Evolutionary conservation across 2,329 filamentous ascomycete genomes (phyloP).

Genomic region (Sporothrix dimorphospora): DNA sequence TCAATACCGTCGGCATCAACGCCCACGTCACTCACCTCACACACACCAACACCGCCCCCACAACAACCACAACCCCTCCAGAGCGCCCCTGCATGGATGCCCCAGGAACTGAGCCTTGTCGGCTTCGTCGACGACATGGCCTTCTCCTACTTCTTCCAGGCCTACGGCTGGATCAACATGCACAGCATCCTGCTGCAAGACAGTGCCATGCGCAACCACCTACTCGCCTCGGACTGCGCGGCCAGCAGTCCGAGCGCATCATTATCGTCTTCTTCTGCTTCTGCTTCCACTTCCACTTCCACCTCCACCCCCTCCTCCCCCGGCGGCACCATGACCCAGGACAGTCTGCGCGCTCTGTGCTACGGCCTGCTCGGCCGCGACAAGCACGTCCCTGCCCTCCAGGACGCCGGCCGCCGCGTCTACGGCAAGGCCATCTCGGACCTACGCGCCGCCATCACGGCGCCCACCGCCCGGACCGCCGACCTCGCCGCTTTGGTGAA

Average conservation of each 20-base stretch:
- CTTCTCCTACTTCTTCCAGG: conserved; percentile 38
- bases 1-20: not conserved
- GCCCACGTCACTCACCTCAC: not conserved
- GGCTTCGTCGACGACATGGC: conserved; percentile 39
- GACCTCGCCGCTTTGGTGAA: conserved; percentile 33
- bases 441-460: conserved; percentile 28
- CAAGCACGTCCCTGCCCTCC: conserved; percentile 29
- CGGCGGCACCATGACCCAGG: conserved; percentile 30
- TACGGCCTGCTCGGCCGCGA: conserved; percentile 35
- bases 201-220: conserved; percentile 32
- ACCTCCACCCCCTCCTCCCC: not conserved
- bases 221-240: conserved; percentile 30
- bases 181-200: conserved; percentile 38
- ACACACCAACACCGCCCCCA: not conserved
- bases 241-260: not conserved
- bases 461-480: conserved; percentile 21
- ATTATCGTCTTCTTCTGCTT: not conserved
- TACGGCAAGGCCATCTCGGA: conserved; percentile 31
- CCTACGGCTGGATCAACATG: conserved; percentile 40
- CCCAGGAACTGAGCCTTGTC: conserved; percentile 34
- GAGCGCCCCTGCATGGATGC: not conserved
- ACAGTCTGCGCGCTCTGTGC: conserved; percentile 35
- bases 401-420: conserved; percentile 28
- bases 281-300: not conserved
- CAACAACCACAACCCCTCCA: not conserved